These are phyloP conservation scores for Cercospora citrullina DNA, from an alignment of 2,329 filamentous ascomycete species.

Conservation along the genomic window DNA sequence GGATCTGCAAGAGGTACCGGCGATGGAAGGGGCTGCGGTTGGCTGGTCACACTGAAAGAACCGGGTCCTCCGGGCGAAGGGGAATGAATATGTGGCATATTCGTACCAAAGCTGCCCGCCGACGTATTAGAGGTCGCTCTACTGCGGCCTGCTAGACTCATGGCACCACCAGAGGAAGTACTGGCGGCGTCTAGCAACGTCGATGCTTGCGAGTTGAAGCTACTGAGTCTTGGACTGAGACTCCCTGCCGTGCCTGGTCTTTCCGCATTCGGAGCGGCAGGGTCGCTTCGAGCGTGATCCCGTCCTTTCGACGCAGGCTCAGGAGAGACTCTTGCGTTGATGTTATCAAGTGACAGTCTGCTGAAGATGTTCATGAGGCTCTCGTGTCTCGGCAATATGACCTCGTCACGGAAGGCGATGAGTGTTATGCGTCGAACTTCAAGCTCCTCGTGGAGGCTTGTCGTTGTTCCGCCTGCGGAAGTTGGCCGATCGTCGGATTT, in stretches of 20 bases:
- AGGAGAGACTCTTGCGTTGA: constrained; percentile 48
- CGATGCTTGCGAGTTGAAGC: constrained; percentile 76
- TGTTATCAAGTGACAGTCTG: constrained; percentile 78
- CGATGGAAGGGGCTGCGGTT: constrained; percentile 27
- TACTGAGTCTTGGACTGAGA: constrained; percentile 71
- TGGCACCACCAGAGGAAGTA: constrained; percentile 47
- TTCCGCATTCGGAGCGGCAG: constrained; percentile 37
- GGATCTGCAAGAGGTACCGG: constrained; percentile 32
- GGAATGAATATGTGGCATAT: constrained; percentile 39
- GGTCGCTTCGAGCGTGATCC: constrained; percentile 37
- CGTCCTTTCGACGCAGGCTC: constrained; percentile 29
- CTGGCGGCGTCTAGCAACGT: constrained; percentile 70
- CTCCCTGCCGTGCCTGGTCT: constrained; percentile 67
- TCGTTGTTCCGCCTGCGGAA: constrained; percentile 42
- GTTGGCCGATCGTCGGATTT: constrained; percentile 46
- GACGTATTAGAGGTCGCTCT: constrained; percentile 83
- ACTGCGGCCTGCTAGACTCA: constrained; percentile 58
- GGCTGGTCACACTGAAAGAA: constrained; percentile 28
- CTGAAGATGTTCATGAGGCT: constrained; percentile 87
- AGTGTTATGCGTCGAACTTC: constrained; percentile 89
- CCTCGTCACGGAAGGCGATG: constrained; percentile 80
- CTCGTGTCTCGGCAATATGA: constrained; percentile 87
- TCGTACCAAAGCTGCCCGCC: constrained; percentile 49
- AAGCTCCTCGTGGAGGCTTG: constrained; percentile 60
- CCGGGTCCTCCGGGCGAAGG: constrained; percentile 26